Evolutionary conservation across 441 rosid genomes (phyloP).

Genomic region (Pelargonium australe): DNA sequence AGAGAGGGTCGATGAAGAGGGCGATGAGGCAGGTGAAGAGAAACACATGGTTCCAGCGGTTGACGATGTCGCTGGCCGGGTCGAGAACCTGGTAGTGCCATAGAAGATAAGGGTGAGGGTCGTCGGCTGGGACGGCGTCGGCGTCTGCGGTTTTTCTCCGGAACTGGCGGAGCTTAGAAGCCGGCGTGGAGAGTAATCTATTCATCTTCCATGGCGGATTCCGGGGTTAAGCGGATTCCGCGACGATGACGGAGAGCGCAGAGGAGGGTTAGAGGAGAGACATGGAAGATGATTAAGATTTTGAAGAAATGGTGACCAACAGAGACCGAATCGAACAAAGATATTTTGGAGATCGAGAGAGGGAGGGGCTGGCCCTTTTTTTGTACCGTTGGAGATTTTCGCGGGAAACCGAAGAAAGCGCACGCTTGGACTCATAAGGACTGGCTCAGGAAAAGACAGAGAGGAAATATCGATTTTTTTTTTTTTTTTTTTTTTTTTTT

Average conservation of each 20-base stretch:
- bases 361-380: neutral
- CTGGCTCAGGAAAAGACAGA: too few species aligned
- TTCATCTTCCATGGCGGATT: neutral
- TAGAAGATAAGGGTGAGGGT: slow-evolving; percentile 29
- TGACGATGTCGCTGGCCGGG: slow-evolving; percentile 63
- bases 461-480: too few species aligned
- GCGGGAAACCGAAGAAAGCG: neutral
- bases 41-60: slow-evolving; percentile 80
- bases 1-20: slow-evolving; percentile 80
- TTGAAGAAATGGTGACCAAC: too few species aligned
- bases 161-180: neutral
- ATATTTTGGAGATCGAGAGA: neutral
- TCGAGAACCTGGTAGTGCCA: slow-evolving; percentile 80
- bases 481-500: too few species aligned
- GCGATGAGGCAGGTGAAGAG: slow-evolving; percentile 59
- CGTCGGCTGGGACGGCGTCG: slow-evolving; percentile 15
- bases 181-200: neutral
- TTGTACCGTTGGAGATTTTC: neutral
- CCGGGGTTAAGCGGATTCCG: neutral
- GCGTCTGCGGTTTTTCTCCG: neutral
- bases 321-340: too few species aligned
- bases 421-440: neutral
- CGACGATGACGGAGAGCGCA: too few species aligned
- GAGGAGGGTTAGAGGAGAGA: too few species aligned
- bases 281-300: too few species aligned